These are phyloP conservation scores for Penicillium angulare DNA, from an alignment of 495 filamentous ascomycete species.

Conservation along the genomic window DNA sequence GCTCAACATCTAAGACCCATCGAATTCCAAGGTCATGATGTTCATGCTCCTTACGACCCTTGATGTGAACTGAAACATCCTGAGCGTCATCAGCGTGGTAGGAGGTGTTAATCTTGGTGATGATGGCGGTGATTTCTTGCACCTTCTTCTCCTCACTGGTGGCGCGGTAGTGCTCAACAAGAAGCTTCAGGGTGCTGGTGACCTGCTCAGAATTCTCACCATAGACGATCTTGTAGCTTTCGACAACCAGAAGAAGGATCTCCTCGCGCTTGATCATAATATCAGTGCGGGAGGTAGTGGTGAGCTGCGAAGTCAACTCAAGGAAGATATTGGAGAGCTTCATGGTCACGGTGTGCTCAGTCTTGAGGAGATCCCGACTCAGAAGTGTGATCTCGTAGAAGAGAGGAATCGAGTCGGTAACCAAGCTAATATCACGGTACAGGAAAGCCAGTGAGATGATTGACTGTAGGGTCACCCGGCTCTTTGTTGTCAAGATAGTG, in stretches of 20 bases:
- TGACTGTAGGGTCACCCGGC: slow-evolving; percentile 23
- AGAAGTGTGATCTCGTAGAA: slow-evolving; percentile 26
- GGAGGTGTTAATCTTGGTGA: slow-evolving; percentile 13
- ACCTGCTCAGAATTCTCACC: slow-evolving; percentile 31
- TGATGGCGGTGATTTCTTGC: slow-evolving; percentile 11
- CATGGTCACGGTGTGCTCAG: slow-evolving; percentile 30
- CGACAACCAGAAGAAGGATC: slow-evolving; percentile 29
- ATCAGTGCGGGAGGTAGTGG: slow-evolving; percentile 30
- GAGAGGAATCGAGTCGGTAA: slow-evolving; percentile 13
- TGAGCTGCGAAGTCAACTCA: slow-evolving; percentile 27
- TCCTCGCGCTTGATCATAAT: slow-evolving; percentile 36
- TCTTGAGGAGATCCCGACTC: slow-evolving; percentile 26
- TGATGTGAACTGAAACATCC: slow-evolving; percentile 27
- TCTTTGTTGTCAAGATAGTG: slow-evolving; percentile 24
- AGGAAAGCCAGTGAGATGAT: slow-evolving; percentile 25
- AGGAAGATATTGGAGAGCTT: slow-evolving; percentile 32
- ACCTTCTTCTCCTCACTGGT: slow-evolving; percentile 27
- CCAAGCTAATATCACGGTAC: slow-evolving; percentile 17
- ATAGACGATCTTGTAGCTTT: slow-evolving; percentile 39
- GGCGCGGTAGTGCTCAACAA: slow-evolving; percentile 34
- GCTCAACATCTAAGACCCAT: slow-evolving; percentile 21
- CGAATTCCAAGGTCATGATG: slow-evolving; percentile 18
- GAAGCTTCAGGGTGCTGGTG: slow-evolving; percentile 22
- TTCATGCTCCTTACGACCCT: slow-evolving; percentile 15
- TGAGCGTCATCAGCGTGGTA: slow-evolving; percentile 9